Conservation (phyloP, 768 basidiomycete genomes). For the Exsudoporus frostii region DNA sequence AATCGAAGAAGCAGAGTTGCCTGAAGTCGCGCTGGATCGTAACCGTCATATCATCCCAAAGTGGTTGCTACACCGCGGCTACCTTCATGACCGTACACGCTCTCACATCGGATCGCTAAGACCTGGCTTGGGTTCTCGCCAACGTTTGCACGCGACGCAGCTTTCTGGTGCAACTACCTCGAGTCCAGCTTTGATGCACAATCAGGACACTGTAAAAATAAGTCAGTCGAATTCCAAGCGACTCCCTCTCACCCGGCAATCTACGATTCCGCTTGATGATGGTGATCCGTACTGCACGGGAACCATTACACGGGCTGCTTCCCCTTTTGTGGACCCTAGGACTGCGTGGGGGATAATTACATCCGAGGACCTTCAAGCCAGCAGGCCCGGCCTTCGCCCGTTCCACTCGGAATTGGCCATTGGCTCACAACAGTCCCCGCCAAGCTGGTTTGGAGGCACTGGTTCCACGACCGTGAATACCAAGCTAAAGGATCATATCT, state of each 20-base stretch:
- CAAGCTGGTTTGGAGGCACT: constrained; percentile 77
- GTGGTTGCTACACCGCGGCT: constrained; percentile 68
- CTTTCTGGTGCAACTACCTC: constrained; percentile 59
- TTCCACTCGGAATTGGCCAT: constrained; percentile 41
- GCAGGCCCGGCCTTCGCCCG: constrained; percentile 34
- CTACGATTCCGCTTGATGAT: constrained; percentile 36
- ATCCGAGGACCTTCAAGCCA: constrained; percentile 27
- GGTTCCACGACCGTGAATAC: constrained; percentile 94
- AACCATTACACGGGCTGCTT: constrained; percentile 28
- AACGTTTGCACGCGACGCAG: constrained; percentile 39
- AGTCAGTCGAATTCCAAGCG: constrained; percentile 25
- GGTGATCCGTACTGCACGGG: constrained; percentile 46
- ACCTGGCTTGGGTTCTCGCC: constrained; percentile 29
- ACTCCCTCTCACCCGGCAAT: constrained; percentile 42
- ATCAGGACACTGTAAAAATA: constrained; percentile 22
- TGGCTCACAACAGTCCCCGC: constrained; percentile 32
- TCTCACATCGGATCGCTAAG: constrained; percentile 39
- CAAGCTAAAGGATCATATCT: constrained; percentile 92
- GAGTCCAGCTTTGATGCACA: constrained; percentile 60
- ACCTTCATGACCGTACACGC: constrained; percentile 47
- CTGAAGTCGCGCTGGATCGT: constrained; percentile 88
- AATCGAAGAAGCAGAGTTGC: constrained; percentile 75
- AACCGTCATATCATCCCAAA: constrained; percentile 97
- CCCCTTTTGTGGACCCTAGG: constrained; percentile 24
- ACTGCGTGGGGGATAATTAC: constrained; percentile 13